A percentile compares a stretch with the other conserved stretches of the same genome.
Evolutionary conservation across 139 green algal species (phyloP).

Genomic region (Parachlorella kessleri): DNA sequence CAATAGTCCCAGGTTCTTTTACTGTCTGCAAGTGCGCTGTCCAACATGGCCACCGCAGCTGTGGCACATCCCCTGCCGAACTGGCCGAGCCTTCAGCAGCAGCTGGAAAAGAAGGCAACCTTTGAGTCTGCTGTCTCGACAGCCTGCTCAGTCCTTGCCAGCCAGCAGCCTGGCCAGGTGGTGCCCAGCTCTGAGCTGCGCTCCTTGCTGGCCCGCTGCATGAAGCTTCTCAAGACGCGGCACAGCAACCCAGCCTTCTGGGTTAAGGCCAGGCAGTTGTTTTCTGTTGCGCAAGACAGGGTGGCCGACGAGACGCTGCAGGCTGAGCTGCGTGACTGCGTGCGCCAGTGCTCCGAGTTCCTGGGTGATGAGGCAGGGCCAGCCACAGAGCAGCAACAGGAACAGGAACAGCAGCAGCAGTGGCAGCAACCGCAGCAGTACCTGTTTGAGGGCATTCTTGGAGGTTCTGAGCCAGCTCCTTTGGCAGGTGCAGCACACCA

Average conservation of each 20-base stretch:
- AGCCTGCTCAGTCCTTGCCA: no score
- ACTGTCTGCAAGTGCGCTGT: no score
- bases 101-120: slow-evolving; percentile 14
- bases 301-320: not conserved
- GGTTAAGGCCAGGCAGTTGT: slow-evolving; percentile 19
- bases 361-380: slow-evolving; percentile 8
- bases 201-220: not conserved
- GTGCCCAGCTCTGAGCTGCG: no score
- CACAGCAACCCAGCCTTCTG: slow-evolving; percentile 30
- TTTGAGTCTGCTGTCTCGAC: slow-evolving; percentile 5
- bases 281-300: not conserved
- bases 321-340: not conserved
- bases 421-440: not conserved
- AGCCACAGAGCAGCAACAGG: not conserved
- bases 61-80: not conserved
- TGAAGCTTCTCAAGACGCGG: slow-evolving; percentile 18
- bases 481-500: no score
- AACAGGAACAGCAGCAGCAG: not conserved
- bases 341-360: not conserved
- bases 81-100: not conserved
- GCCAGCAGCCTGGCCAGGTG: no score
- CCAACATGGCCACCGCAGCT: not conserved
- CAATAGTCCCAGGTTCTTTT: no score
- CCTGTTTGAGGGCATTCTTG: slow-evolving; percentile 35
- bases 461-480: no score